Evolutionary conservation across 1,139 yeast genomes (phyloP), one percentile per base, ranked within the genome.

Genomic region (Nakaseomyces bracarensis): DNA sequence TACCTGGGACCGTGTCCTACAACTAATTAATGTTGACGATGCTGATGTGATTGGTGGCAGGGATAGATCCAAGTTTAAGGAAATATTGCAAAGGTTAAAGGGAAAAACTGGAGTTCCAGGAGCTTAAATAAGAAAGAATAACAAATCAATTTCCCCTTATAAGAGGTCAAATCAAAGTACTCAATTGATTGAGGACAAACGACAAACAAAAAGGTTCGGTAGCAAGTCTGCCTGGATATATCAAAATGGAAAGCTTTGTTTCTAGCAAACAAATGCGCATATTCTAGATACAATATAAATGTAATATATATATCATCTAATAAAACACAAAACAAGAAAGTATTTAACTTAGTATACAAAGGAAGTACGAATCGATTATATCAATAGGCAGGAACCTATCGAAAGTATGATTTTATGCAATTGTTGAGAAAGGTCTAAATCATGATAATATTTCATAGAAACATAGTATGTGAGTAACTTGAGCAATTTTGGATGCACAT

Each of bases 1-100:
- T 26, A 79, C 89, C 48, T 93, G 98, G 98, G 95, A 87, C 57
- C 76, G 96, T 56, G 86, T 72, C 35, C 61, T 69, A 38, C 72
- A 74, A 51, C 63, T 77, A 45, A 66, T 77, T 45, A 77, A 75
- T 45, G 60, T 54, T 33, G 63, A 64, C 29, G 67, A 65, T 47
- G 65, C 65, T 13, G 66, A 62, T 31, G 62, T 61, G 44, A 68
- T 71, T 16, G 73, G 70, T 44, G 66, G 62, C 39, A 70, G 82
- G 60, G 89, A 84, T 63, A 81, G 83, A 65, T 67, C 81, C 22
- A 73, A 82, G 57, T 83, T 81, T 66, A 79, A 78, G 60, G 85
- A 77, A 48, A 68, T 82, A 43, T 69, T 83, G 52, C 66, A 70
- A 49, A 77, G 77, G 39, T 70, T 82, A 51, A 75, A 78, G 64